phyloP scores from a whole-genome alignment of 1,284 basidiomycete genomes.

The Ceratobasidium sp. region DNA sequence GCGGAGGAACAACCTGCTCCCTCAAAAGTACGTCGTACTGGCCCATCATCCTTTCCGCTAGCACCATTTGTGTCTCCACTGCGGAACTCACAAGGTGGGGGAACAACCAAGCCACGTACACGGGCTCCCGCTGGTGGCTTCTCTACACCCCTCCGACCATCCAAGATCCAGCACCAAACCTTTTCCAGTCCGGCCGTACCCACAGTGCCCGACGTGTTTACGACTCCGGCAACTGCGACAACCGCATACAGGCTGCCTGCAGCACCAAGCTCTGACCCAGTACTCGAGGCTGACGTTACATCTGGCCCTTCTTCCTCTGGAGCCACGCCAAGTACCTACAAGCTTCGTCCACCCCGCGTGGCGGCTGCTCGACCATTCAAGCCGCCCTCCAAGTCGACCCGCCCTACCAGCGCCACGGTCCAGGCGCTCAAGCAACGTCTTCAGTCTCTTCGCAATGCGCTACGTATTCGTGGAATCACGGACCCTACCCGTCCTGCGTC shows the following conservation, averaged over 20 bases:
- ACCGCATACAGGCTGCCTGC: constrained; percentile 6
- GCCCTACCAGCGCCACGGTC: constrained; percentile 26
- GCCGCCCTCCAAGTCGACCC: constrained; percentile 28
- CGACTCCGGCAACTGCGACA: constrained; percentile 25
- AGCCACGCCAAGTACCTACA: background rate
- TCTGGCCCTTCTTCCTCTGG: background rate
- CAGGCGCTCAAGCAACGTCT: constrained; percentile 42
- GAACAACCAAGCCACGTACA: background rate
- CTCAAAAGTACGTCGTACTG: constrained; percentile 10
- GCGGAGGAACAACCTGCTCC: background rate
- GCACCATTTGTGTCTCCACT: constrained; percentile 45
- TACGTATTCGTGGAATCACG: constrained; percentile 19
- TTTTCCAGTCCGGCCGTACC: constrained; percentile 27
- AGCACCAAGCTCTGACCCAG: background rate
- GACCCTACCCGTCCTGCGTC: constrained; percentile 8
- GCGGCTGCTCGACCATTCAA: constrained; percentile 18
- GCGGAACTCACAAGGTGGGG: background rate
- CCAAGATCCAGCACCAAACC: background rate
- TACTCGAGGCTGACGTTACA: background rate
- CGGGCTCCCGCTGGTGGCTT: constrained; percentile 19
- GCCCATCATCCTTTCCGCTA: background rate
- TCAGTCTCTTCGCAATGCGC: constrained; percentile 36
- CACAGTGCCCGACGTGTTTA: constrained; percentile 25
- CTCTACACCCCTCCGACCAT: constrained; percentile 18
- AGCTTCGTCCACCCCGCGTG: background rate